Evolutionary conservation across 371 early-diverging fungal genomes (phyloP).

Genomic region (Smittium mucronatum): DNA sequence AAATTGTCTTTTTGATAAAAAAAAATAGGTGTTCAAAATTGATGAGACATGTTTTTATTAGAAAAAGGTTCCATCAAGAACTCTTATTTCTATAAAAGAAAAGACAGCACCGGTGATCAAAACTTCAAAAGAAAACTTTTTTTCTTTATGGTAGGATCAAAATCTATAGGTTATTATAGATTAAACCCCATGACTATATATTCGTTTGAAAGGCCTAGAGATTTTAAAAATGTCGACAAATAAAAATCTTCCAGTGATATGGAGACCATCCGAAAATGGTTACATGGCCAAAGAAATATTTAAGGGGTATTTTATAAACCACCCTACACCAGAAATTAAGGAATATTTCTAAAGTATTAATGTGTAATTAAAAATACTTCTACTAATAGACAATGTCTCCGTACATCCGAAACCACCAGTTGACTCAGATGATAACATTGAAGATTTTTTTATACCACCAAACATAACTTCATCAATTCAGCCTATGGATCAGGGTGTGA

Average conservation of each 20-base stretch:
- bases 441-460: background rate
- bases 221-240: background rate
- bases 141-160: background rate
- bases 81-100: background rate
- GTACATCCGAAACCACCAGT: background rate
- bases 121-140: background rate
- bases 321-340: background rate
- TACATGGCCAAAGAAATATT: background rate
- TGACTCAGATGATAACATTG: background rate
- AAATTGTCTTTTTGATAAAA: background rate
- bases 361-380: background rate
- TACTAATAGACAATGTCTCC: background rate
- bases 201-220: background rate
- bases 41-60: background rate
- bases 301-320: background rate
- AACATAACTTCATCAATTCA: background rate
- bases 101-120: background rate
- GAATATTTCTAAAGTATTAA: background rate
- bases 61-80: background rate
- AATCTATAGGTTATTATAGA: background rate
- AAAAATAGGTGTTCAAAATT: background rate
- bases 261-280: background rate
- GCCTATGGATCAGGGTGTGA: background rate
- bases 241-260: background rate
- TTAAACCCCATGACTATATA: background rate